These are phyloP conservation scores for Trichaptum fuscoviolaceum DNA, from an alignment of 768 basidiomycete species.

Conservation along the genomic window DNA sequence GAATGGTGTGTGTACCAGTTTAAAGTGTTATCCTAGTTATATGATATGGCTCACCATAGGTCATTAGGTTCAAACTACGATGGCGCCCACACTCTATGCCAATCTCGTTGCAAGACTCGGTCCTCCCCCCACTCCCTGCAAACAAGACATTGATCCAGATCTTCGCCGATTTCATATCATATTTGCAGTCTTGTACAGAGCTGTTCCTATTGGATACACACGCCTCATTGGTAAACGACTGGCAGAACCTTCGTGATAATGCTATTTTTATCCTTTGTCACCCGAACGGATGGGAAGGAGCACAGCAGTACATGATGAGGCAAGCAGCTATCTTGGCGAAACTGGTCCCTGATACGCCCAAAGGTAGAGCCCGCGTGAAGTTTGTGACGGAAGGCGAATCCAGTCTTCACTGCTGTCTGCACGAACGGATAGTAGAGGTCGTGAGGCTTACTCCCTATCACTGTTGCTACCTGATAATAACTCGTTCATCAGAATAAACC, in stretches of 20 bases:
- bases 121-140: constrained; percentile 31
- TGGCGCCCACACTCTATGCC: constrained; percentile 17
- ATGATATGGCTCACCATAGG: not conserved
- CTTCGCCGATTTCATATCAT: constrained; percentile 21
- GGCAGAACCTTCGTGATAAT: constrained; percentile 19
- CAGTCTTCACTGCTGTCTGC: not conserved
- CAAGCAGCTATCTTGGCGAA: constrained; percentile 21
- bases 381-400: constrained; percentile 15
- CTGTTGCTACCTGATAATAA: not conserved
- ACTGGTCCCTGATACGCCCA: constrained; percentile 15
- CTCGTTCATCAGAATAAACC: not conserved
- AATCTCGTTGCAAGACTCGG: constrained; percentile 10
- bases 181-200: constrained; percentile 21
- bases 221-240: constrained; percentile 14
- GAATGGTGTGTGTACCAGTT: constrained; percentile 26
- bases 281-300: constrained; percentile 28
- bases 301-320: constrained; percentile 26
- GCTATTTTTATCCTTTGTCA: constrained; percentile 23
- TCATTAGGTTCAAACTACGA: constrained; percentile 14
- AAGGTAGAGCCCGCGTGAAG: constrained; percentile 17
- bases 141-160: constrained; percentile 29
- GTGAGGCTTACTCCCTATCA: not conserved
- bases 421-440: not conserved
- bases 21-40: too few relatives aligned
- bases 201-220: constrained; percentile 21